A percentile compares a stretch with the other conserved stretches of the same genome.
These are phyloP conservation scores for Heritiera littoralis DNA, from an alignment of 345 rosid genomes.

Conservation along the genomic window DNA sequence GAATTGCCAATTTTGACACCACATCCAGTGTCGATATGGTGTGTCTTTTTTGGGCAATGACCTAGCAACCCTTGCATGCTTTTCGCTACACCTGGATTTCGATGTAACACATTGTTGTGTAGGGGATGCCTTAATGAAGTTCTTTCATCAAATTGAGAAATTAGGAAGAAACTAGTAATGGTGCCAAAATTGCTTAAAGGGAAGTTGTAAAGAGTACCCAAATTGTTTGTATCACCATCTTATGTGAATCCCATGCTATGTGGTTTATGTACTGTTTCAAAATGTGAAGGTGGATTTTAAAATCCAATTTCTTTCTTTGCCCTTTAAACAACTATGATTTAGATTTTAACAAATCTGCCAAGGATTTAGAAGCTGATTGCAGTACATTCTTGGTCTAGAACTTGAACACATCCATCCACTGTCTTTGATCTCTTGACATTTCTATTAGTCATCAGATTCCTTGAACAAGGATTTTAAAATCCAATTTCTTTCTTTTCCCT, in stretches of 20 bases:
- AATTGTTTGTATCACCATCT: not conserved
- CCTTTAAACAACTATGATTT: not conserved
- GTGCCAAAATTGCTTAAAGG: not conserved
- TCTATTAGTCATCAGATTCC: too few relatives aligned
- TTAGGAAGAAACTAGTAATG: not conserved
- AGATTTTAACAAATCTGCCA: not conserved
- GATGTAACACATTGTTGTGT: too few relatives aligned
- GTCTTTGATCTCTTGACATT: too few relatives aligned
- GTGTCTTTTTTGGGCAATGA: too few relatives aligned
- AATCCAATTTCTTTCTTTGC: not conserved
- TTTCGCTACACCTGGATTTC: too few relatives aligned
- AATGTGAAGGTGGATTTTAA: not conserved
- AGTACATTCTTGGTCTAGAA: too few relatives aligned
- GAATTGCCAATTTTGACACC: too few relatives aligned
- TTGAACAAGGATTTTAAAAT: not conserved
- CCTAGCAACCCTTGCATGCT: too few relatives aligned
- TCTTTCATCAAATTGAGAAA: too few relatives aligned
- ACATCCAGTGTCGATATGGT: too few relatives aligned
- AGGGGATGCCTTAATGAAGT: too few relatives aligned
- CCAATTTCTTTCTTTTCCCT: not conserved
- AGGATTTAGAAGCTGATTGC: not conserved
- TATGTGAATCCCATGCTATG: constrained; percentile 5
- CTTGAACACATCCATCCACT: too few relatives aligned
- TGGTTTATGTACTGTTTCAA: not conserved
- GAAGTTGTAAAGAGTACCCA: not conserved